Evolutionary conservation across 2,329 filamentous ascomycete species (phyloP).

Genomic region (Colletotrichum sublineola): DNA sequence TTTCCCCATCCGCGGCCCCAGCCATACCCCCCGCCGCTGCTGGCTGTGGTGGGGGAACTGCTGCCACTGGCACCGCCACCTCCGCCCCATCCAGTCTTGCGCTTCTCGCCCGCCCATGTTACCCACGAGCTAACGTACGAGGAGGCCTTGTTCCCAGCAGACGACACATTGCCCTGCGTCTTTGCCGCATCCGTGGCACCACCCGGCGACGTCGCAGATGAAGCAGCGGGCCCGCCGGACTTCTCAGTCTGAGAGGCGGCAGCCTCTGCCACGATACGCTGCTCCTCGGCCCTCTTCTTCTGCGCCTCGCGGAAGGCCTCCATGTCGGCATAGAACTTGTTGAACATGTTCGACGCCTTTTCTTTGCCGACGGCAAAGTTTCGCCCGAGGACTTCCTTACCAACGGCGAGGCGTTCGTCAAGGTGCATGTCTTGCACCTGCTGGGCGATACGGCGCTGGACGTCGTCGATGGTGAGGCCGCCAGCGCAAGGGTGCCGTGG

Average conservation of each 20-base stretch:
- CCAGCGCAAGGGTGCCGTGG: slow-evolving; percentile 94
- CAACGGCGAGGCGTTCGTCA: slow-evolving; percentile 88
- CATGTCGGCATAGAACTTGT: slow-evolving; percentile 90
- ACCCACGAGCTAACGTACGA: slow-evolving; percentile 79
- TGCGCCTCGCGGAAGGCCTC: slow-evolving; percentile 70
- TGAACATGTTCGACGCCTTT: slow-evolving; percentile 89
- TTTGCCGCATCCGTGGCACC: slow-evolving; percentile 55
- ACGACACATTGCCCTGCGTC: slow-evolving; percentile 60
- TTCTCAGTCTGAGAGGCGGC: slow-evolving; percentile 43
- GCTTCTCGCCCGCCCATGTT: slow-evolving; percentile 80
- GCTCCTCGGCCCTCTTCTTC: slow-evolving; percentile 57
- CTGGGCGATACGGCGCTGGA: slow-evolving; percentile 88
- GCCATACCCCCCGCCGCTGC: slow-evolving; percentile 42
- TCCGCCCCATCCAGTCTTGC: slow-evolving; percentile 64
- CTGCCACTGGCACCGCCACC: slow-evolving; percentile 30
- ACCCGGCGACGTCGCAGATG: slow-evolving; percentile 45
- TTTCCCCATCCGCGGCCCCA: slow-evolving; percentile 52
- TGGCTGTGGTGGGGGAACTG: slow-evolving; percentile 8
- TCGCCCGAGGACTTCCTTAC: slow-evolving; percentile 87
- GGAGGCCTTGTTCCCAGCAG: slow-evolving; percentile 68
- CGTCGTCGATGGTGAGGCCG: slow-evolving; percentile 92
- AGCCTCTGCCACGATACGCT: slow-evolving; percentile 49
- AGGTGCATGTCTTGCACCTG: slow-evolving; percentile 95
- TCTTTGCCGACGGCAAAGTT: slow-evolving; percentile 90
- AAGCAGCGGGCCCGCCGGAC: slow-evolving; percentile 37